Evolutionary conservation across 2,329 filamentous ascomycete genomes (phyloP).

Genomic region (Spiromastix sp.): DNA sequence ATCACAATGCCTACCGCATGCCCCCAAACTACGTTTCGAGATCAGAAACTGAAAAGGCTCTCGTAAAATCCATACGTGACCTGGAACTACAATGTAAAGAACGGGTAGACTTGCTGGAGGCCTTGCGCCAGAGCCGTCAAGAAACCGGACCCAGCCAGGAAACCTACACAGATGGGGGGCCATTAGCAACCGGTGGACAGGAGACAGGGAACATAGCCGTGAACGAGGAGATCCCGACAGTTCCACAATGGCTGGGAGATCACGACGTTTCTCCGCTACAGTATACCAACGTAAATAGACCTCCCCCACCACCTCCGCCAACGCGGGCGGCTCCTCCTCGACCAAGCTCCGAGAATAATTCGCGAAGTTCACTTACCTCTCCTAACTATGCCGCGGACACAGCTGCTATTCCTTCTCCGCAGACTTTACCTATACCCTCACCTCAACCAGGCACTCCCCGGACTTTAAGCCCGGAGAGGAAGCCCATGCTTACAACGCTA

Average conservation of each 20-base stretch:
- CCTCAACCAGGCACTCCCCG: slow-evolving; percentile 37
- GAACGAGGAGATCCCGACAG: slow-evolving; percentile 23
- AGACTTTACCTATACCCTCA: slow-evolving; percentile 20
- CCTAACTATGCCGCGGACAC: too few relatives aligned
- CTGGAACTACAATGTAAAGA: slow-evolving; percentile 91
- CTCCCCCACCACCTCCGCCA: slow-evolving; percentile 49
- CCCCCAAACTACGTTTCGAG: slow-evolving; percentile 59
- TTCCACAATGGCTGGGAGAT: slow-evolving; percentile 59
- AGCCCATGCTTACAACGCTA: slow-evolving; percentile 47
- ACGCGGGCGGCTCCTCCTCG: slow-evolving; percentile 33
- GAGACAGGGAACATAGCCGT: slow-evolving; percentile 8
- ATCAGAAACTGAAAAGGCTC: slow-evolving; percentile 71
- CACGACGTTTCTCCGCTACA: slow-evolving; percentile 72
- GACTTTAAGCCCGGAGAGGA: slow-evolving; percentile 54
- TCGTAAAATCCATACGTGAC: slow-evolving; percentile 70
- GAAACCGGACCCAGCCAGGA: slow-evolving; percentile 31
- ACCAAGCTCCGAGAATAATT: slow-evolving; percentile 16
- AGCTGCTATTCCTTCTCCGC: slow-evolving; percentile 21
- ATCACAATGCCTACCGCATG: slow-evolving; percentile 68
- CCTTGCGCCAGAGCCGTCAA: slow-evolving; percentile 57
- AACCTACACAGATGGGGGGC: too few relatives aligned
- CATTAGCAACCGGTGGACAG: too few relatives aligned
- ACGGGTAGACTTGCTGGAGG: slow-evolving; percentile 76
- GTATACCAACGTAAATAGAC: slow-evolving; percentile 72
- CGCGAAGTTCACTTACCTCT: too few relatives aligned